A percentile compares a stretch with the other conserved stretches of the same genome.
phyloP scores from a whole-genome alignment of 2,329 filamentous ascomycete genomes.

The Aspergillus thermomutatus region DNA sequence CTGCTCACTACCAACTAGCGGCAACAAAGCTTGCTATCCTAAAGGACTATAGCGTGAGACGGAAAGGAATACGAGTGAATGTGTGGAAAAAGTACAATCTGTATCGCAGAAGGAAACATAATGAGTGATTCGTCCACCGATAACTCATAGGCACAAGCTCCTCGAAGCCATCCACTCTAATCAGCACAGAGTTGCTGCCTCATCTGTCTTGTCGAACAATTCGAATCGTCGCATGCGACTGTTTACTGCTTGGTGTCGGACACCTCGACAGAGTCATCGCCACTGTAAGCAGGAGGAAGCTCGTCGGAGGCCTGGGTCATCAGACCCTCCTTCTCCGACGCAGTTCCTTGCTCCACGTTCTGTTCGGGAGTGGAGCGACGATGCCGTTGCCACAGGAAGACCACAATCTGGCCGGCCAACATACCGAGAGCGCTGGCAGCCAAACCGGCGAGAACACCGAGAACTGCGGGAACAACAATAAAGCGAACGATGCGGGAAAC shows the following conservation, averaged over 20 bases:
- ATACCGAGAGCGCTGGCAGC: slow-evolving; percentile 46
- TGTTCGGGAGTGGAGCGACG: slow-evolving; percentile 29
- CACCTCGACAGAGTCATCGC: slow-evolving; percentile 26
- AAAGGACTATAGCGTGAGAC: not conserved
- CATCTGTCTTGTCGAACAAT: not conserved
- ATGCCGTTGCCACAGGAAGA: slow-evolving; percentile 44
- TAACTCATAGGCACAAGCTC: not conserved
- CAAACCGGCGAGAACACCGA: slow-evolving; percentile 46
- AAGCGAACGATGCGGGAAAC: slow-evolving; percentile 41
- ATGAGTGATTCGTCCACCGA: not conserved
- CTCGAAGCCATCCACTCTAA: not conserved
- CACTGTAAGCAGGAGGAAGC: slow-evolving; percentile 36
- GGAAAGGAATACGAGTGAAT: not conserved
- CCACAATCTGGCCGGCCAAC: slow-evolving; percentile 45
- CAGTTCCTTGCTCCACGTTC: slow-evolving; percentile 34
- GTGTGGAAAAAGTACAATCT: not conserved
- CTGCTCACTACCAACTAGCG: not conserved
- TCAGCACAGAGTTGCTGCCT: not conserved
- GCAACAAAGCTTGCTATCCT: not conserved
- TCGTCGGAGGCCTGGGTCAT: slow-evolving; percentile 33
- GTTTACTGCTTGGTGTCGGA: slow-evolving; percentile 32
- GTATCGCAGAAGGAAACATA: not conserved
- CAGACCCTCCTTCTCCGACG: slow-evolving; percentile 42
- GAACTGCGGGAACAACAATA: slow-evolving; percentile 44
- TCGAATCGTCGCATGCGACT: not conserved